A percentile compares a stretch with the other conserved stretches of the same genome.
These are phyloP conservation scores for Multifurca ochricompacta DNA, from an alignment of 768 basidiomycete species.

Conservation along the genomic window DNA sequence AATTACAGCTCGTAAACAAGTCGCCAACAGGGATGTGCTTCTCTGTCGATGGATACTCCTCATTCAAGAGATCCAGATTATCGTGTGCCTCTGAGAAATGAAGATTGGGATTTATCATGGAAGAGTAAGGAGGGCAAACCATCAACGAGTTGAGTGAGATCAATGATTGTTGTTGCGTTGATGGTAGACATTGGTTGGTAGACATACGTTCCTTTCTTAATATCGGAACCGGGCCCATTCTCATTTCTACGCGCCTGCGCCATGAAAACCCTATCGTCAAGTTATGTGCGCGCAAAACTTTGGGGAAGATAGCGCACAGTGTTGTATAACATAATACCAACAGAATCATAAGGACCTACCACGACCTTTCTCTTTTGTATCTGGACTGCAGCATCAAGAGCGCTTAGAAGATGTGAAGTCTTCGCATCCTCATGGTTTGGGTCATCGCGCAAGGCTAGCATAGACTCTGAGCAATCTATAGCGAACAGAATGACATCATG, in stretches of 20 bases:
- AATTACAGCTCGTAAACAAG: conserved; percentile 85
- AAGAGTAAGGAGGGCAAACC: conserved; percentile 36
- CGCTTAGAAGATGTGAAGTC: conserved; percentile 69
- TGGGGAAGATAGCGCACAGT: conserved; percentile 49
- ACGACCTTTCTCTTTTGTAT: conserved; percentile 89
- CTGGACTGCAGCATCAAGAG: conserved; percentile 76
- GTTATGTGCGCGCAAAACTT: neutral
- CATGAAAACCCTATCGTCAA: neutral
- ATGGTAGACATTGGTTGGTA: conserved; percentile 73
- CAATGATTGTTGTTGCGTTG: conserved; percentile 74
- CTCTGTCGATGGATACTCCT: conserved; percentile 57
- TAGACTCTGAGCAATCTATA: conserved; percentile 88
- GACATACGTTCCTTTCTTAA: conserved; percentile 62
- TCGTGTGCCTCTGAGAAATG: conserved; percentile 51
- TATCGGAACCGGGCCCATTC: conserved; percentile 40
- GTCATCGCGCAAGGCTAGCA: conserved; percentile 68
- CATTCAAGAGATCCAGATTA: conserved; percentile 47
- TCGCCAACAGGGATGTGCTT: conserved; percentile 72
- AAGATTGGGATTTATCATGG: neutral
- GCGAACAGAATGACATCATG: conserved; percentile 90
- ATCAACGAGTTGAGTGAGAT: conserved; percentile 69
- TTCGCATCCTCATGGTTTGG: conserved; percentile 55
- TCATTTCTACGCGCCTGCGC: conserved; percentile 31
- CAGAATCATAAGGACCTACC: conserved; percentile 77
- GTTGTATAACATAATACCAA: conserved; percentile 90